phyloP scores from a whole-genome alignment of 2,329 filamentous ascomycete species.

The Pseudogymnoascus pannorum region DNA sequence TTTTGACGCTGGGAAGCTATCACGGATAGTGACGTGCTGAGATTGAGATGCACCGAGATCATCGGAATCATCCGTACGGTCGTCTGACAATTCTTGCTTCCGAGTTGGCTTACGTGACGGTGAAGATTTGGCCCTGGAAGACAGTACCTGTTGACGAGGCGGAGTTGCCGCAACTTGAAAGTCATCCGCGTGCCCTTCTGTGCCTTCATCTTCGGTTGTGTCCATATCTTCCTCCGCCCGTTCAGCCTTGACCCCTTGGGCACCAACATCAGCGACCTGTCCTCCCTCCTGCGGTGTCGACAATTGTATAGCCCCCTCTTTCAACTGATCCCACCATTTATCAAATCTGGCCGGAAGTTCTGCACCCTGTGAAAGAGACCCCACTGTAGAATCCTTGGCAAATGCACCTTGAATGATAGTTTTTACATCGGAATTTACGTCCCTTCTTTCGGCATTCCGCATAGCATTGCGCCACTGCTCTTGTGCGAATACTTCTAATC shows the following conservation, averaged over 20 bases:
- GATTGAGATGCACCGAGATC: conserved; percentile 21
- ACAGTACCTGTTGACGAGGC: conserved; percentile 13
- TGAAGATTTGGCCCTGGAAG: background rate
- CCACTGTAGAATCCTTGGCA: background rate
- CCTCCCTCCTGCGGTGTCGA: conserved; percentile 9
- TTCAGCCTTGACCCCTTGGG: conserved; percentile 9
- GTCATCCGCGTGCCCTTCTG: conserved; percentile 20
- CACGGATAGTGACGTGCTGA: conserved; percentile 23
- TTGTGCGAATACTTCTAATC: conserved; percentile 39
- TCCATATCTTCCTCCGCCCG: background rate
- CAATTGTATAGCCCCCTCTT: conserved; percentile 17
- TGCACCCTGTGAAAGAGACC: background rate
- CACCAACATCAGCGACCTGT: background rate
- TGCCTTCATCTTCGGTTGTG: conserved; percentile 4
- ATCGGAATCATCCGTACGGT: conserved; percentile 22
- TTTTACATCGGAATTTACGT: background rate
- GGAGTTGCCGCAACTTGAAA: conserved; percentile 29
- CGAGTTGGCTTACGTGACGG: background rate
- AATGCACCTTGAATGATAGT: background rate
- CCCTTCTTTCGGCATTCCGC: background rate
- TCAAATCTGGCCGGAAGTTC: conserved; percentile 8
- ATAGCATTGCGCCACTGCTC: conserved; percentile 19
- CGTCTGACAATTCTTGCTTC: conserved; percentile 9
- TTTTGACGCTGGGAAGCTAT: conserved; percentile 23
- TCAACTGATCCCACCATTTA: conserved; percentile 25